A percentile compares a stretch with the other conserved stretches of the same genome.
These are phyloP conservation scores for Peltaster fructicola DNA, from an alignment of 2,329 filamentous ascomycete genomes.

Conservation along the genomic window DNA sequence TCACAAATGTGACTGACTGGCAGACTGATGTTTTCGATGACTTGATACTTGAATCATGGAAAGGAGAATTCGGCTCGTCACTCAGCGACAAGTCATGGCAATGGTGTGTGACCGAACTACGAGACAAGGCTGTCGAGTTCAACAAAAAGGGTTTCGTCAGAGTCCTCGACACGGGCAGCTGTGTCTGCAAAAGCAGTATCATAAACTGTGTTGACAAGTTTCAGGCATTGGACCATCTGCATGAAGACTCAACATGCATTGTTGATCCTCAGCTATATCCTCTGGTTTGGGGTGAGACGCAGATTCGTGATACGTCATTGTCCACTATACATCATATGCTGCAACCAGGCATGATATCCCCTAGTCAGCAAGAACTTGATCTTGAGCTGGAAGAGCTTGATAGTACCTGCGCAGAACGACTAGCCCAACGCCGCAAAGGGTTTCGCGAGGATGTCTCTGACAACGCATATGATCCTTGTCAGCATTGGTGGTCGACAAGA, in stretches of 20 bases:
- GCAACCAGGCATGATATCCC: too few species aligned
- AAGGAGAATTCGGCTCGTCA: conserved; percentile 10
- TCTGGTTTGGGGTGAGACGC: conserved; percentile 33
- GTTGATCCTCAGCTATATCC: conserved; percentile 46
- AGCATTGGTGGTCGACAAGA: conserved; percentile 9
- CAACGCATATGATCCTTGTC: too few species aligned
- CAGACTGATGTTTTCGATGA: conserved; percentile 14
- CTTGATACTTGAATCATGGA: conserved; percentile 13
- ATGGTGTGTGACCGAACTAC: conserved; percentile 23
- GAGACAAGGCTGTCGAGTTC: conserved; percentile 31
- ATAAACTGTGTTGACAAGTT: too few species aligned
- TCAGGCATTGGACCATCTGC: conserved; percentile 43
- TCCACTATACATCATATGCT: too few species aligned
- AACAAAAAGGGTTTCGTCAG: conserved; percentile 24
- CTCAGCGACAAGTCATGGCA: conserved; percentile 4
- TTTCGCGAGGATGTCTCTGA: too few species aligned
- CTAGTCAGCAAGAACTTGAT: too few species aligned
- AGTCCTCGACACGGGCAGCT: conserved; percentile 26
- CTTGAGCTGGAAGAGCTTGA: too few species aligned
- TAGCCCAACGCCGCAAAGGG: too few species aligned
- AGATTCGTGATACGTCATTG: too few species aligned
- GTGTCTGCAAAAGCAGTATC: too few species aligned
- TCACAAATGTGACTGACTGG: conserved; percentile 19
- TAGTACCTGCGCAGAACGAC: too few species aligned
- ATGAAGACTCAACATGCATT: too few species aligned